Percentiles rank a stretch among this genome's conserved stretches.
These are phyloP conservation scores for Croton setiger DNA, from an alignment of 441 rosid species.

Conservation along the genomic window DNA sequence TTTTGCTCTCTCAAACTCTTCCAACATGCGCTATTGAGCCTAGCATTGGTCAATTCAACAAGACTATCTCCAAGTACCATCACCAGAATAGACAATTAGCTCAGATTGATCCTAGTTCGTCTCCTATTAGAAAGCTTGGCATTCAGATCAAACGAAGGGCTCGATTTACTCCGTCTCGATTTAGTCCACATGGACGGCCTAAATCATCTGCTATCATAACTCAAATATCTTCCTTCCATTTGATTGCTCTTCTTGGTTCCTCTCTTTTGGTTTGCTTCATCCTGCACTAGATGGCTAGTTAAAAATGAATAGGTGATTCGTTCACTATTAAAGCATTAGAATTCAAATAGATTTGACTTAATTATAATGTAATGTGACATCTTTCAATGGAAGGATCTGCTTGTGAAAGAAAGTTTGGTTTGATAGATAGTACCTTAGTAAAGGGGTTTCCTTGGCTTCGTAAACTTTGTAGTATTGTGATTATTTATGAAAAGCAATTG, in stretches of 20 bases:
- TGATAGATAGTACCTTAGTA: no score
- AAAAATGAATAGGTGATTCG: background rate
- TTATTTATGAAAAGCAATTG: no score
- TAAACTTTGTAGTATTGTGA: no score
- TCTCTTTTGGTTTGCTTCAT: constrained; percentile 24
- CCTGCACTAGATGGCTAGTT: background rate
- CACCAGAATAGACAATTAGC: background rate
- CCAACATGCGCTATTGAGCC: constrained; percentile 12
- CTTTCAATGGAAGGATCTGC: no score
- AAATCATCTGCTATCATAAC: constrained; percentile 23
- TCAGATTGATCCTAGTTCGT: background rate
- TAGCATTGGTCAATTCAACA: background rate
- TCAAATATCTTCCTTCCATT: constrained; percentile 9
- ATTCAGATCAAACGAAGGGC: constrained; percentile 17
- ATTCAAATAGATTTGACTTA: background rate
- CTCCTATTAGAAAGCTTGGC: constrained; percentile 12
- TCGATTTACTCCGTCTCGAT: background rate
- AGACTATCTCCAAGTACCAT: background rate
- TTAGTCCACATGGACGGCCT: constrained; percentile 1
- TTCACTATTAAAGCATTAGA: background rate
- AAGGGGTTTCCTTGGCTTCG: no score
- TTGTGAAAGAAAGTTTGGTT: no score
- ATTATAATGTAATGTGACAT: no score
- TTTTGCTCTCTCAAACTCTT: constrained; percentile 20
- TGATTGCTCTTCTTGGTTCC: constrained; percentile 18